Evolutionary conservation across 73 alveolate genomes (phyloP).

Genomic region (Symbiodinium natans): DNA sequence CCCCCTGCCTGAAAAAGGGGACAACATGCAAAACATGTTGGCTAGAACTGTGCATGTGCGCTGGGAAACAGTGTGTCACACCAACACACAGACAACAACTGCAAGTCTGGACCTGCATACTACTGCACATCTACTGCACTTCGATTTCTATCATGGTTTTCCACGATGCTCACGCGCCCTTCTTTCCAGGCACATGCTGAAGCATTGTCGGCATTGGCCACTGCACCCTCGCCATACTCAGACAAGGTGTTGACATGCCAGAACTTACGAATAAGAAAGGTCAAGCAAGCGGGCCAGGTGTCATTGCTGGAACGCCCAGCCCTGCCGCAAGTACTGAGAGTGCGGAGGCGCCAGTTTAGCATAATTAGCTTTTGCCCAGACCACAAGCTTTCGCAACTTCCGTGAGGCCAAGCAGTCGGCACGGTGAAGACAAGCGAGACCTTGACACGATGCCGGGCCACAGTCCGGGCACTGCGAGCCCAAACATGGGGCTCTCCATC

Average conservation of each 20-base stretch:
- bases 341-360: neutral
- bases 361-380: no score
- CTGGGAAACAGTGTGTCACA: no score
- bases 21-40: no score
- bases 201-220: slow-evolving; percentile 49
- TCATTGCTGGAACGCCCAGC: neutral
- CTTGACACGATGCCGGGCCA: neutral
- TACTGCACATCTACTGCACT: no score
- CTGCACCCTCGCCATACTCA: slow-evolving; percentile 48
- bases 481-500: neutral
- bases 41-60: no score
- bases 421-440: neutral
- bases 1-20: no score
- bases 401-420: neutral
- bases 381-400: no score
- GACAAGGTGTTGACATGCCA: neutral
- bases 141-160: no score
- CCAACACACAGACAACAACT: no score
- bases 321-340: neutral
- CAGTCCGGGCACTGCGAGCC: no score
- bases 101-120: no score
- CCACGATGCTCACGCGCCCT: no score
- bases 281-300: neutral
- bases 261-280: neutral
- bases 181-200: slow-evolving; percentile 62